Evolutionary conservation across 23 red algal species (phyloP), one percentile per base, ranked within the genome.

Genomic region (Gracilaria domingensis): DNA sequence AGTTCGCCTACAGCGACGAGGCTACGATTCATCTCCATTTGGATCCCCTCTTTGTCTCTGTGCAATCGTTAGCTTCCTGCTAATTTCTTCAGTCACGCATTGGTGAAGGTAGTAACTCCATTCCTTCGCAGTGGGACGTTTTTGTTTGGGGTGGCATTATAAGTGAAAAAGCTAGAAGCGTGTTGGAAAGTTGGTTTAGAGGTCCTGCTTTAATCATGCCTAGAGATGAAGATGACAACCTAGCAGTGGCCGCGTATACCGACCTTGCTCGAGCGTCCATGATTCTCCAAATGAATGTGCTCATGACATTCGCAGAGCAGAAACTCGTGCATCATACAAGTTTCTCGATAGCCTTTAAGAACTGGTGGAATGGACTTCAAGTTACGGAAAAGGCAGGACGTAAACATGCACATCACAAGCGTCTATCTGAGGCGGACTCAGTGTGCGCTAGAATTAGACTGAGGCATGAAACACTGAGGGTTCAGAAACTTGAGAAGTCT

Each of bases 361-460:
- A 49, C 38, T 77, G 72, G 72, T 77, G 72, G 72, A 77, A 11
- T 5, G 42, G 40, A 3, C 72, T 77, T 77, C 0, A 39, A 16
- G 72, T 77, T 16, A 39, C 72, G 23, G 26, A 77, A 48, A 51
- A n/a, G 50, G 39, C 72, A 20, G 72, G 72, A 77, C 50, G 39
- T 30, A 77, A 26, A 51, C 72, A 77, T 77, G 72, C 72, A 23
- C 50, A 49, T 51, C 72, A 77, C 38, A 77, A 77, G 72, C 72
- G 49, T 77, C 28, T 77, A 3, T 51, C 23, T 20, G 9, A 51
- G 0, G 38, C 72, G 32, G 72, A 77, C 38, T 51, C 72, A 51
- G 39, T 77, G 5, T 77, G 72, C 20, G 72, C 72, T 25, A 49
- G 23, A 1, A 77, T 77, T 26, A 77, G 14, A 25, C 39, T 77